Evolutionary conservation across 1,284 basidiomycete species (phyloP).

Genomic region (Chalciporus sp.): DNA sequence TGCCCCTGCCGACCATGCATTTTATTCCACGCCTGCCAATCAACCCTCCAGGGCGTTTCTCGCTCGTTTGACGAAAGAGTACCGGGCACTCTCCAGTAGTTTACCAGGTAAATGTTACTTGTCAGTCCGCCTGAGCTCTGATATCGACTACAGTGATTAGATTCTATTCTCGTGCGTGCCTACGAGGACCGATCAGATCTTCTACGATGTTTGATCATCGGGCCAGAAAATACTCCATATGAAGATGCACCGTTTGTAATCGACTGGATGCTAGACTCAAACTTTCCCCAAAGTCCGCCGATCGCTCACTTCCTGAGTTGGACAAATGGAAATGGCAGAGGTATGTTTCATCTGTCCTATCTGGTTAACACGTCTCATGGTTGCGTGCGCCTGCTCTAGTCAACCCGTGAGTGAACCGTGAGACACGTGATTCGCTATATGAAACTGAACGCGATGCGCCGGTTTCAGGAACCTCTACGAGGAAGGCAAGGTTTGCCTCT

Average conservation of each 20-base stretch:
- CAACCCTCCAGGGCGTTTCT: slow-evolving; percentile 76
- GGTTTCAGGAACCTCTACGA: slow-evolving; percentile 82
- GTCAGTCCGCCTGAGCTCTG: not conserved
- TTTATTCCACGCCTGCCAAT: slow-evolving; percentile 58
- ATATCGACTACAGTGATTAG: slow-evolving; percentile 36
- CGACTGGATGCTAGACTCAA: slow-evolving; percentile 88
- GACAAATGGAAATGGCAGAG: slow-evolving; percentile 92
- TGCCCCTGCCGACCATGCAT: slow-evolving; percentile 82
- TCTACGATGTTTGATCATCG: slow-evolving; percentile 86
- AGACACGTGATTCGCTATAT: not conserved
- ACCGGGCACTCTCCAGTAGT: slow-evolving; percentile 76
- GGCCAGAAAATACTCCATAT: slow-evolving; percentile 92
- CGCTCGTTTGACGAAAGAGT: slow-evolving; percentile 79
- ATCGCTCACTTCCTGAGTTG: slow-evolving; percentile 90
- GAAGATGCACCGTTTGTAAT: slow-evolving; percentile 94
- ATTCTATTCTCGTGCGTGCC: slow-evolving; percentile 71
- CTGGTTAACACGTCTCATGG: slow-evolving; percentile 12
- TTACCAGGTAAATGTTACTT: slow-evolving; percentile 66
- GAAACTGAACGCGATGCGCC: slow-evolving; percentile 1
- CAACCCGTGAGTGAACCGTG: slow-evolving; percentile 64
- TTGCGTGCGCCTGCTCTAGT: slow-evolving; percentile 42
- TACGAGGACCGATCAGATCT: slow-evolving; percentile 87
- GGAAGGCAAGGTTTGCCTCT: slow-evolving; percentile 94
- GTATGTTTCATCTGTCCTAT: slow-evolving; percentile 41
- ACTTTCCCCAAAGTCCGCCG: slow-evolving; percentile 87